Percentiles rank a stretch among this genome's conserved stretches.
Conservation (phyloP, 129 eudicot species). For the Lactuca saligna region DNA sequence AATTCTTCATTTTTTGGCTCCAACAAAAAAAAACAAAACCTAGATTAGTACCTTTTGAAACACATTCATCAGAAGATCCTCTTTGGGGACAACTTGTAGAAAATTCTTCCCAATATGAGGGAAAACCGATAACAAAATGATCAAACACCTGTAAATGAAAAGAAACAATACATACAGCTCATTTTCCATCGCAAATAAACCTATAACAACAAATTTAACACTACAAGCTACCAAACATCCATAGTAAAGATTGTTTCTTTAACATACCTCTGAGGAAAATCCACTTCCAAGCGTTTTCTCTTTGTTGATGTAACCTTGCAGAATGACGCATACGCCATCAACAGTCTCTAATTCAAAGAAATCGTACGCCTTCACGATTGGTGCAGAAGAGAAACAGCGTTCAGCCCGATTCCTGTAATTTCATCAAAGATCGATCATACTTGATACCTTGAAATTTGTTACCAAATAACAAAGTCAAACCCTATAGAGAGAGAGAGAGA, state of each 20-base stretch:
- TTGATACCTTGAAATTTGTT: too few species aligned
- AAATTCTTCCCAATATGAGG: constrained; percentile 50
- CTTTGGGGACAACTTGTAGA: constrained; percentile 32
- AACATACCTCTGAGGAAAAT: constrained; percentile 58
- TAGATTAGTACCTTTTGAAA: constrained; percentile 27
- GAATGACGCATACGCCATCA: constrained; percentile 52
- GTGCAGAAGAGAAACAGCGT: constrained; percentile 59
- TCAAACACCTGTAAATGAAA: constrained; percentile 43
- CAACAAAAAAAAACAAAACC: background rate
- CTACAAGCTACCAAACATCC: too few species aligned
- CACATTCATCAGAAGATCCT: constrained; percentile 25
- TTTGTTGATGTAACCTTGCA: constrained; percentile 55
- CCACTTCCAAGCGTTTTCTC: constrained; percentile 54
- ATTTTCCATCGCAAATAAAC: too few species aligned
- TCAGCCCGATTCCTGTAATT: constrained; percentile 37
- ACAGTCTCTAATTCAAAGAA: constrained; percentile 53
- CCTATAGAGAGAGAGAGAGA: background rate
- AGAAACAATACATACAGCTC: background rate
- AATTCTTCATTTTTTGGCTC: constrained; percentile 2
- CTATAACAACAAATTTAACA: too few species aligned
- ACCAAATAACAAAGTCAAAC: background rate
- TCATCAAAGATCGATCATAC: constrained; percentile 2
- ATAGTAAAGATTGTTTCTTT: background rate
- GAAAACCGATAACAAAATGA: constrained; percentile 56
- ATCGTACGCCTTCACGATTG: constrained; percentile 49